These are phyloP conservation scores for Nematocida parisii DNA, from an alignment of 371 early-diverging fungal species.

Conservation along the genomic window DNA sequence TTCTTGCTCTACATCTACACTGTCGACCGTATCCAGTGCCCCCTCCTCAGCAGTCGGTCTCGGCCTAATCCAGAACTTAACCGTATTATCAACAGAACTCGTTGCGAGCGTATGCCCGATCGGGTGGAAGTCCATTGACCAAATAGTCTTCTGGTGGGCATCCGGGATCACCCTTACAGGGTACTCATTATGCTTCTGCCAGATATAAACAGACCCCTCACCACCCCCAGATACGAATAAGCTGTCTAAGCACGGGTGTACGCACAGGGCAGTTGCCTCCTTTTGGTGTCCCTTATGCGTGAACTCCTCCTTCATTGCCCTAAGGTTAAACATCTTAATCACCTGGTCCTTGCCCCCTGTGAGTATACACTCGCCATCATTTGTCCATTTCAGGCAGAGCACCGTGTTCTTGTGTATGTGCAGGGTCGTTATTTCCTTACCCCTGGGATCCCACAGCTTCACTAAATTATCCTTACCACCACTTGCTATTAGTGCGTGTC, in stretches of 20 bases:
- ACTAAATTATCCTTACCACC: slow-evolving; percentile 95
- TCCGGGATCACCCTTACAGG: slow-evolving; percentile 76
- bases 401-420: slow-evolving; percentile 94
- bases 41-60: slow-evolving; percentile 72
- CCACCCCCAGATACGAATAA: slow-evolving; percentile 86
- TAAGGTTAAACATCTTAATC: slow-evolving; percentile 86
- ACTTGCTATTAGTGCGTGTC: slow-evolving; percentile 85
- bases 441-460: slow-evolving; percentile 96
- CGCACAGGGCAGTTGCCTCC: slow-evolving; percentile 78
- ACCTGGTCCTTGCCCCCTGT: slow-evolving; percentile 89
- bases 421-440: slow-evolving; percentile 82
- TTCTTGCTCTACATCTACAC: slow-evolving; percentile 22
- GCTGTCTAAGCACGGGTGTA: slow-evolving; percentile 67
- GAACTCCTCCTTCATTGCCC: slow-evolving; percentile 86
- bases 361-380: slow-evolving; percentile 90
- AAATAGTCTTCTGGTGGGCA: slow-evolving; percentile 89
- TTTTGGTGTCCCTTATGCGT: slow-evolving; percentile 84
- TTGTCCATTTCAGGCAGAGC: slow-evolving; percentile 83
- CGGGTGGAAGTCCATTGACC: slow-evolving; percentile 97
- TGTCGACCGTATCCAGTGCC: not conserved
- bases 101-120: slow-evolving; percentile 90
- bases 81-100: slow-evolving; percentile 91
- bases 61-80: slow-evolving; percentile 93
- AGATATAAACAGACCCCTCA: slow-evolving; percentile 85
- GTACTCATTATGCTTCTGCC: slow-evolving; percentile 74